Conservation (phyloP, 225 moss, liverwort and hornwort genomes). For the Pleurozium schreberi region DNA sequence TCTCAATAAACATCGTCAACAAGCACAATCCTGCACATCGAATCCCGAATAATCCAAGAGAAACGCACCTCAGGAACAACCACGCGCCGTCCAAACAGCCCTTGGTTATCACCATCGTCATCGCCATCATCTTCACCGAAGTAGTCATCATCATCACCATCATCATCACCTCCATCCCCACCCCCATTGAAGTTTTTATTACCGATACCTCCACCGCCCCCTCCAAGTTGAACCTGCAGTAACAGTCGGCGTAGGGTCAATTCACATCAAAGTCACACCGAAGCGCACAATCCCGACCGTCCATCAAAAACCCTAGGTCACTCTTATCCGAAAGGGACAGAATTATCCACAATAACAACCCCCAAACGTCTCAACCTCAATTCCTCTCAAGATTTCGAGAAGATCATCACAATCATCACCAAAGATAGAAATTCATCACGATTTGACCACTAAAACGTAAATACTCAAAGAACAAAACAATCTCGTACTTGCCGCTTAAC, state of each 20-base stretch:
- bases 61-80: conserved; percentile 70
- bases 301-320: conserved; percentile 2
- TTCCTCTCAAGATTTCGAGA: neutral
- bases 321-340: neutral
- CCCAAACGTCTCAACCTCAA: neutral
- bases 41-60: neutral
- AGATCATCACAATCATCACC: neutral
- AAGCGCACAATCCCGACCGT: neutral
- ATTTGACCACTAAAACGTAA: neutral
- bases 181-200: conserved; percentile 85
- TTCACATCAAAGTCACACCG: neutral
- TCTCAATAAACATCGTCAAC: neutral
- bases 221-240: conserved; percentile 69
- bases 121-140: conserved; percentile 95
- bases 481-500: conserved; percentile 27
- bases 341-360: neutral
- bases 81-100: conserved; percentile 79
- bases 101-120: conserved; percentile 84
- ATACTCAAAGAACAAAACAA: neutral
- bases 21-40: neutral
- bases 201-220: conserved; percentile 81
- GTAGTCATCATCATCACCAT: conserved; percentile 94
- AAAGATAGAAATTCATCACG: neutral
- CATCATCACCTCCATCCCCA: conserved; percentile 96
- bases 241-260: neutral